These are phyloP conservation scores for Trypanosoma scelopori DNA, from an alignment of 208 protist genomes.

Conservation along the genomic window DNA sequence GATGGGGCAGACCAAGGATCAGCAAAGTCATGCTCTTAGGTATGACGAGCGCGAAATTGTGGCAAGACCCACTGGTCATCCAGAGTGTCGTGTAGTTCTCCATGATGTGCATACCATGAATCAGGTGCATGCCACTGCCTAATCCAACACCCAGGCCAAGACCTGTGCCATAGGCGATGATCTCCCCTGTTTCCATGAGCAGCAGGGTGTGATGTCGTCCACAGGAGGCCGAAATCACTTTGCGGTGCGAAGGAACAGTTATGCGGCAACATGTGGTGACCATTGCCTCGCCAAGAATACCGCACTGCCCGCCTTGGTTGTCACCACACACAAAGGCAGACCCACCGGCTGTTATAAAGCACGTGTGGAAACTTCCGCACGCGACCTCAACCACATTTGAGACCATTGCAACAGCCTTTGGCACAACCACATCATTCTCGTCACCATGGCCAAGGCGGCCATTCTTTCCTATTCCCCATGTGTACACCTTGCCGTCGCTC, in stretches of 20 bases:
- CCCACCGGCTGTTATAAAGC: constrained; percentile 58
- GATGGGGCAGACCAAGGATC: constrained; percentile 64
- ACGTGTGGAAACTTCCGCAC: constrained; percentile 82
- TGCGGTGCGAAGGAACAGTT: constrained; percentile 36
- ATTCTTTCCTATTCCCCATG: constrained; percentile 79
- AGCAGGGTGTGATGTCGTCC: constrained; percentile 74
- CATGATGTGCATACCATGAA: constrained; percentile 58
- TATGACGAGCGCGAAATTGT: constrained; percentile 69
- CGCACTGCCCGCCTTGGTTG: constrained; percentile 80
- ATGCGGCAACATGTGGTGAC: constrained; percentile 43
- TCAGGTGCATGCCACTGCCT: constrained; percentile 66
- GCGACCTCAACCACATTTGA: constrained; percentile 57
- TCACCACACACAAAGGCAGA: constrained; percentile 71
- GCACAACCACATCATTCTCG: constrained; percentile 42
- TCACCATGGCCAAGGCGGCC: constrained; percentile 77
- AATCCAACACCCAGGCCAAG: constrained; percentile 61
- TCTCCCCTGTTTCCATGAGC: constrained; percentile 60
- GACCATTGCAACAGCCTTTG: constrained; percentile 36
- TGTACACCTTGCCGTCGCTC: constrained; percentile 52
- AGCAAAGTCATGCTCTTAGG: constrained; percentile 61
- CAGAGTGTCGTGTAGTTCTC: constrained; percentile 68
- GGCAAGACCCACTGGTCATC: constrained; percentile 44
- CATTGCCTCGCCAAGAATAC: constrained; percentile 47
- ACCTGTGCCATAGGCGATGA: constrained; percentile 70
- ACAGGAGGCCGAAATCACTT: constrained; percentile 58